These are phyloP conservation scores for Ascochyta clinopodiicola DNA, from an alignment of 2,329 filamentous ascomycete species.

Conservation along the genomic window DNA sequence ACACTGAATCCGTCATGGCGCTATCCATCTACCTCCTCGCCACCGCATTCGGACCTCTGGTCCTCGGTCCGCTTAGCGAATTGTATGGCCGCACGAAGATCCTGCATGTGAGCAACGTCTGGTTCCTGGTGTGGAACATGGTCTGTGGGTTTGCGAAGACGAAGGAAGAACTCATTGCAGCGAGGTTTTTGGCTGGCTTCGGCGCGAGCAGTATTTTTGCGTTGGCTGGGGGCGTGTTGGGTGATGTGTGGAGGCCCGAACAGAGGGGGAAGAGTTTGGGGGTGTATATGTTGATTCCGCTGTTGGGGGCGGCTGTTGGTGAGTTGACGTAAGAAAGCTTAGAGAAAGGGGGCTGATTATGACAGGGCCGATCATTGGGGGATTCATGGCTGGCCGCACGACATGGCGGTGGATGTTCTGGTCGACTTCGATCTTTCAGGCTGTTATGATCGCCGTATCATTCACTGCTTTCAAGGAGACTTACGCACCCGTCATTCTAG, in stretches of 20 bases:
- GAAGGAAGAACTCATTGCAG: conserved; percentile 32
- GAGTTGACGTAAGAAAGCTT: neutral
- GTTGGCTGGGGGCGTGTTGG: conserved; percentile 30
- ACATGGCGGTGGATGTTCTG: conserved; percentile 44
- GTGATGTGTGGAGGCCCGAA: conserved; percentile 36
- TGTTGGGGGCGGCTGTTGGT: conserved; percentile 29
- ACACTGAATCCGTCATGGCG: conserved; percentile 32
- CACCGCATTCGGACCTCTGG: conserved; percentile 35
- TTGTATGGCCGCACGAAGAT: conserved; percentile 34
- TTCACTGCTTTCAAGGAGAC: conserved; percentile 51
- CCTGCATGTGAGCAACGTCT: conserved; percentile 31
- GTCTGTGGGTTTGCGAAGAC: conserved; percentile 34
- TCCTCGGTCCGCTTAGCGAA: conserved; percentile 40
- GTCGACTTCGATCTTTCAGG: conserved; percentile 35
- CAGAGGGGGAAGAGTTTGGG: conserved; percentile 30
- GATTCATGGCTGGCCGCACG: conserved; percentile 34
- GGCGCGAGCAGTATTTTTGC: conserved; percentile 35
- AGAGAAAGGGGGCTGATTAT: neutral
- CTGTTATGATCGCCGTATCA: conserved; percentile 39
- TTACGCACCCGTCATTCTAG: conserved; percentile 54
- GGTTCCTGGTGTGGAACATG: conserved; percentile 38
- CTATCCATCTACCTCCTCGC: conserved; percentile 40
- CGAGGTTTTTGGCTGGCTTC: conserved; percentile 35
- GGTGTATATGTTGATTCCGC: conserved; percentile 32
- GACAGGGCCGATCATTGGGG: conserved; percentile 34